Conservation (phyloP, 441 rosid species). For the Pelargonium citronellum region DNA sequence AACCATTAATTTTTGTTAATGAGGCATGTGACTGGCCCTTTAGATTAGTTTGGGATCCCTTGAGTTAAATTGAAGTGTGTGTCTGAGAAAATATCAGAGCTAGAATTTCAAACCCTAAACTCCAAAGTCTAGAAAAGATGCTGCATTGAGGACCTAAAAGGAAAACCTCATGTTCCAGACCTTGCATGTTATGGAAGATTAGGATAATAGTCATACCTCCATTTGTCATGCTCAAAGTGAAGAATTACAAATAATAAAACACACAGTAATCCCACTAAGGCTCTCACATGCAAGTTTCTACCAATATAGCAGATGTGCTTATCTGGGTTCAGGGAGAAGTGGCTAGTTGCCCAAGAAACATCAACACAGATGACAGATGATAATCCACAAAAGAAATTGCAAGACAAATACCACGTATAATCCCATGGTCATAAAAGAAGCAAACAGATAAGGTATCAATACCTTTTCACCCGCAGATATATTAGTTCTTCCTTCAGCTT, state of each 20-base stretch:
- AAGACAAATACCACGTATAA: not conserved
- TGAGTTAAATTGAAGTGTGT: not conserved
- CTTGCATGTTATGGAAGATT: not conserved
- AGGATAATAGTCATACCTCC: not conserved
- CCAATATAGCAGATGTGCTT: not conserved
- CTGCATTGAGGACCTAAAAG: not conserved
- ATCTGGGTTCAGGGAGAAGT: not conserved
- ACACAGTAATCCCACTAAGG: not conserved
- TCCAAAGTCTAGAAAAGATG: not conserved
- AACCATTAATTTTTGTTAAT: not conserved
- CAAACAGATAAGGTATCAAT: conserved; percentile 8
- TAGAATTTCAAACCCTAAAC: not conserved
- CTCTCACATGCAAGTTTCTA: not conserved
- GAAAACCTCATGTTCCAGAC: not conserved
- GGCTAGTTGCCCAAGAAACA: not conserved
- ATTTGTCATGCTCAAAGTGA: not conserved
- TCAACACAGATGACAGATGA: too few relatives aligned
- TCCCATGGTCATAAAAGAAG: not conserved
- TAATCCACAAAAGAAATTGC: not conserved
- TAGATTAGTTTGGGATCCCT: not conserved
- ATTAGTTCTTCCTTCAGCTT: conserved; percentile 92
- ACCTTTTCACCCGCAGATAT: conserved; percentile 83
- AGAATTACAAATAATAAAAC: not conserved
- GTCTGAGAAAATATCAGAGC: not conserved
- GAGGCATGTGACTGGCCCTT: not conserved